Base-by-base conservation (phyloP, 2,329 filamentous ascomycete genomes). In the Fusarium siculi region DNA sequence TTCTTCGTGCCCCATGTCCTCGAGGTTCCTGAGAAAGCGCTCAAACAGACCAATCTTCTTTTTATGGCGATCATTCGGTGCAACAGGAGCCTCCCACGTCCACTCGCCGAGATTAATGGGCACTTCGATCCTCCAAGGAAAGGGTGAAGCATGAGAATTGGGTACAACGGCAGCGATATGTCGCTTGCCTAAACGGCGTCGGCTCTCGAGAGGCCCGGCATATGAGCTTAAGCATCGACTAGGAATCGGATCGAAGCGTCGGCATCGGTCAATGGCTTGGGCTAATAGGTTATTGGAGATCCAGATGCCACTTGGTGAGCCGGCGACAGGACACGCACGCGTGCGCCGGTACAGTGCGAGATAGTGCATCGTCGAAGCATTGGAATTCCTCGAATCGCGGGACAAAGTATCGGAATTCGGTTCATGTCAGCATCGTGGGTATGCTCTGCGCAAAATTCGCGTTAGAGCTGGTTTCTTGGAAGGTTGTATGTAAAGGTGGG, bases 171-270 rank as follows among this genome's bases (percentile, higher is more conserved):
- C 87, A 25, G 85, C 87, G 83, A 90, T 88, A 57, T 84, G 85
- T 62, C 88, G 85, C 77, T 84, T 88, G 40, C 87, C 87, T 25
- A 86, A 75, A 11, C 88, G 84, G 36, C 86, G 87, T 36, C 87
- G 85, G 75, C 83, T 85, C 79, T 90, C 89, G 70, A 90, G 81
- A 2, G 88, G 88, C 0, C 88, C 88, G 0, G 86, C 85, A 11
- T 85, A 82, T 32, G 85, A 87, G 74, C 82, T 84, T 18, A 85
- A 69, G 36, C 67, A 74, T 53, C 83, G 79, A 30, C 71, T 68
- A 9, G 76, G 57, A 16, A 64, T 60, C 10, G 64, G 21, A n/a
- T 63, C 66, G 12, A 70, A 52, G 25, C 76, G 77, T n/a, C 75
- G 71, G 25, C 78, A 81, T 49, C 75, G 78, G 37, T 82, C 79